Base-by-base conservation (phyloP, 176 grass and related monocot genomes). In the Guadua angustifolia region DNA sequence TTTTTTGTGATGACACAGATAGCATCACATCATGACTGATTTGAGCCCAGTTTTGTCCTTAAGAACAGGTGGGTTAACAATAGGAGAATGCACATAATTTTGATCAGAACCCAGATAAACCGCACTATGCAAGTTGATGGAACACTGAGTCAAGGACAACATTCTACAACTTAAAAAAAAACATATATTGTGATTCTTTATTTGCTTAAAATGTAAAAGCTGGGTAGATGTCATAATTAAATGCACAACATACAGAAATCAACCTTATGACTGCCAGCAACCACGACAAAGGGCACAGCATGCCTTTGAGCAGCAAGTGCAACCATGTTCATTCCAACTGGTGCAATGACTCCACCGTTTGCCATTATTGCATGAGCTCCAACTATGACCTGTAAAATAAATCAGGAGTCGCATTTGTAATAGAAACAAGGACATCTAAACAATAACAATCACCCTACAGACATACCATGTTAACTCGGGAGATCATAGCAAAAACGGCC, bases 361-460 rank as follows among this genome's bases (percentile, higher is more conserved):
- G 93, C 96, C 96, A 99, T 99, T 61, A 99, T 89, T 60, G 96
- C 96, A 90, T 99, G 96, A 21, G 89, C 93, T 90, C 96, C 96
- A 85, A 99, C 93, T 78, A 99, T 99, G 57, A 99, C 96, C 96
- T 99, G 72, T 38, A 64, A 88, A 26, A 73, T 74, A 32, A 81
- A 92, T 74, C 45, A 69, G 26, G 26, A 67, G 24, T 64, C 75
- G 52, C 47, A 78, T 21, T 69, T 69, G 5, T 24, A 90, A 59
- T 25, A 55, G 60, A 90, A 82, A 82, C 57, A 55, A 69, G 55
- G 9, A 82, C 18, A 62, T 49, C 24, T 60, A 68, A 14, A 50
- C 9, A 87, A 39, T 7, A 81, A 83, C 77, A 71, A 29, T 51
- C 13, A 82, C 61, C 24, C 13, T 50, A 22, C 1, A 19, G 7